These are phyloP conservation scores for Boletus vermiculosoides DNA, from an alignment of 768 basidiomycete species.

Conservation along the genomic window DNA sequence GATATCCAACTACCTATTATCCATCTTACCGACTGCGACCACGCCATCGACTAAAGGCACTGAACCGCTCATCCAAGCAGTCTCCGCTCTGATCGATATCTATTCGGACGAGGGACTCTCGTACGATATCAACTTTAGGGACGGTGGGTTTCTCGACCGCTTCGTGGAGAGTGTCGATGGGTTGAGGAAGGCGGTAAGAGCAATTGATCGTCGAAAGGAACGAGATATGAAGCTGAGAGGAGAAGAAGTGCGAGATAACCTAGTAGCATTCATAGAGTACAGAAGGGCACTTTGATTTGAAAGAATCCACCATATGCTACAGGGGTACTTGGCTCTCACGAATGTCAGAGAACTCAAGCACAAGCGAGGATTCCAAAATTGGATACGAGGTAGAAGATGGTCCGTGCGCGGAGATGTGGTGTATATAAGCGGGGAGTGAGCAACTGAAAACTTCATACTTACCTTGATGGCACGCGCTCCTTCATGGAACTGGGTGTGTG, in stretches of 20 bases:
- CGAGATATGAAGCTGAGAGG: conserved; percentile 64
- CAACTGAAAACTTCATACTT: conserved; percentile 45
- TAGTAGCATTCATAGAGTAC: conserved; percentile 75
- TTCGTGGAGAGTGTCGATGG: conserved; percentile 61
- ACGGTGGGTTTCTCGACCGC: conserved; percentile 53
- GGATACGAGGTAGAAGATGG: conserved; percentile 10
- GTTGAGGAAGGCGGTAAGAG: conserved; percentile 58
- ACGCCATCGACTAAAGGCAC: conserved; percentile 45
- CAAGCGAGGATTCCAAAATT: neutral
- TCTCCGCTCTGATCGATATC: conserved; percentile 86
- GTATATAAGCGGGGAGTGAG: conserved; percentile 31
- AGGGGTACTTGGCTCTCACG: too few relatives aligned
- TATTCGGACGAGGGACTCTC: conserved; percentile 83
- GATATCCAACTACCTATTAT: conserved; percentile 67
- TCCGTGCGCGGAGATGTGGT: conserved; percentile 23
- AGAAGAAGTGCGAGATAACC: conserved; percentile 74
- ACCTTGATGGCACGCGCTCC: conserved; percentile 60
- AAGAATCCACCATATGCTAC: too few relatives aligned
- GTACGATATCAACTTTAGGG: conserved; percentile 80
- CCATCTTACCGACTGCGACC: conserved; percentile 49
- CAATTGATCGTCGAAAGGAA: conserved; percentile 65
- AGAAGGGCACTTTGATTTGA: conserved; percentile 50
- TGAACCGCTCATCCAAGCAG: conserved; percentile 73
- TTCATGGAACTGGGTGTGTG: conserved; percentile 55
- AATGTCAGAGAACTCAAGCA: too few relatives aligned